Evolutionary conservation across 345 rosid genomes (phyloP), one percentile per base, ranked within the genome.

Genomic region (Citrus unshiu): DNA sequence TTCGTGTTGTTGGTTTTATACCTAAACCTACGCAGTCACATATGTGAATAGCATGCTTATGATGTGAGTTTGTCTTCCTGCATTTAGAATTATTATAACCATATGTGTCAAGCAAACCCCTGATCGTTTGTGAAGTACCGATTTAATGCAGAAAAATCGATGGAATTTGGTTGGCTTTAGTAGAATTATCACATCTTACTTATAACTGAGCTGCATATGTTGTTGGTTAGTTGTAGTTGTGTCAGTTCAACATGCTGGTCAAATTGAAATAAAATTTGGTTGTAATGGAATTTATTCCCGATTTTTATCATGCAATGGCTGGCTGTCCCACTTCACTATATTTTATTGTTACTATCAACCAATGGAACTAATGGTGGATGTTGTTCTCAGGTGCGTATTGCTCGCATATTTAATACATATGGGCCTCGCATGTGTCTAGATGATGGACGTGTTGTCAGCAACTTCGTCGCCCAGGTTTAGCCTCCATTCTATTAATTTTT

Each of bases 361-460:
- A 46, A 63, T 75, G 61, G 62, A 75, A 22, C 70, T 76, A 73
- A 72, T 35, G 30, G 62, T 49, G 40, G 65, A 24, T 7, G 67
- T 57, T 76, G 27, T 64, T 82, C 73, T 73, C 90, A 96, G 99
- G 99, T 96, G 29, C 92, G 99, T 46, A 96, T 96, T 88, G 97
- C 98, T 81, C 97, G 99, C 74, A 96, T 96, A 27, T 96, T 96
- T 79, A 96, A 94, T 83, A 96, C 99, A 4, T 96, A 96, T 81
- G 99, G 99, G 71, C 99, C 99, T 76, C 92, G 98, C 64, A 96
- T 96, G 98, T 94, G 99, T 82, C 88, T 96, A 56, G 99, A 96
- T 80, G 99, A 96, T 85, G 99, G 99, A n/a, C 99, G 98, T 70
- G 99, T 96, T 82, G 99, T 96, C 84, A 96, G 99, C 90, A 96